Base-by-base conservation (phyloP, 1,284 basidiomycete species). In the Ustilago bromivora region DNA sequence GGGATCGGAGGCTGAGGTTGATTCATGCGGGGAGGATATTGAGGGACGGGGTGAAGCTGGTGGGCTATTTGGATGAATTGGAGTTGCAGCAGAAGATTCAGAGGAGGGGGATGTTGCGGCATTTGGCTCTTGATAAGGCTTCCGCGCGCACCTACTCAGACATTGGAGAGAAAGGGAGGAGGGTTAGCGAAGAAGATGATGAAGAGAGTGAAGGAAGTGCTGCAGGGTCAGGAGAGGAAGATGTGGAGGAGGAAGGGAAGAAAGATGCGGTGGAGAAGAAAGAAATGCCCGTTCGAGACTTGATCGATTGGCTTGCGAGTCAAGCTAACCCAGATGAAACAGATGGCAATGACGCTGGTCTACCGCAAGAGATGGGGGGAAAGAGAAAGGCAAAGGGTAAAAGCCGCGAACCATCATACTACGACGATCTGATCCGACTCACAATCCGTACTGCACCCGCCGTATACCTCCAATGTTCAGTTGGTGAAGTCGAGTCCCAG, bases 1-100 rank as follows among this genome's bases (percentile, higher is more conserved):
- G 32, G 4, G 58, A 55, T 0, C 31, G 70, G 19, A 38, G 76
- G 31, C 52, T 82, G 34, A 61, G 81, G 0, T 52, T 81, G 31
- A 81, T 82, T 12, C 69, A 81, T 58, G 65, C 78, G 6, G 81
- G 81, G 5, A 52, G 76, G 15, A 65, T 82, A 0, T 47, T 82
- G 38, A 61, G 71, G 11, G 75, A 81, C 34, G 75, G 73, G 13
- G 59, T 76, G 35, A 64, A 61, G n/a, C 60, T 82, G 31, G 81
- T 77, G 0, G 61, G 62, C 3, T 82, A 68, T 43, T 56, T 82
- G 59, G 81, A 82, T 34, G 61, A 68, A 35, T 23, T 76, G 28
- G 77, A 79, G 51, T 13, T 49, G 10, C 40, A 65, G 15, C 59
- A 58, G 15, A 59, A 61, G 46, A 34, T 57, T 17, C 73, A 76